phyloP scores from a whole-genome alignment of 192 early-diverging fungal genomes.

The Spinellus fusiger region DNA sequence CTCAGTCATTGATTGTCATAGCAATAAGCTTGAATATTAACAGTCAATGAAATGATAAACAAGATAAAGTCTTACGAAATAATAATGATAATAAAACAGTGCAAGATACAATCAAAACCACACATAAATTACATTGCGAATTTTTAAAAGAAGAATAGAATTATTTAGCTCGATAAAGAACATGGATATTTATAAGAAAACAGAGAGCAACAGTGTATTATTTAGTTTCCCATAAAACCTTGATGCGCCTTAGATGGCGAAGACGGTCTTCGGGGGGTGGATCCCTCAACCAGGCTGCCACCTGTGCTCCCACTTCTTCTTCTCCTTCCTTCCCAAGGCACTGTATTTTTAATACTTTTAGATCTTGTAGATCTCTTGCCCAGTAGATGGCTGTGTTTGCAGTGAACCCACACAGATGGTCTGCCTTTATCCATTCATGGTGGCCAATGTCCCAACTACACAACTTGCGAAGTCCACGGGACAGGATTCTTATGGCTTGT shows the following conservation, averaged over 20 bases:
- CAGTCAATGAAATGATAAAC: too few species aligned
- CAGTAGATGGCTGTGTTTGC: background rate
- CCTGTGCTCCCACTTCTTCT: background rate
- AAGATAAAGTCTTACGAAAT: too few species aligned
- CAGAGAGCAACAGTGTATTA: too few species aligned
- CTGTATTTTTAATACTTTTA: background rate
- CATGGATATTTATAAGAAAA: too few species aligned
- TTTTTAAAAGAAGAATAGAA: too few species aligned
- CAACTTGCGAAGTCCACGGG: slow-evolving; percentile 8
- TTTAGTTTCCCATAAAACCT: background rate
- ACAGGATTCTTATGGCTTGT: slow-evolving; percentile 6
- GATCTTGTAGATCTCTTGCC: background rate
- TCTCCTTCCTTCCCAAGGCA: background rate
- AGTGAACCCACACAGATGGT: slow-evolving; percentile 2
- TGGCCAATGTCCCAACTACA: slow-evolving; percentile 20
- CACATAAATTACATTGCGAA: too few species aligned
- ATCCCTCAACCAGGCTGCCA: background rate
- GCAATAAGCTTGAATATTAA: too few species aligned
- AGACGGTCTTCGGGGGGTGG: background rate
- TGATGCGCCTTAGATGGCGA: background rate
- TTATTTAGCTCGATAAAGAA: too few species aligned
- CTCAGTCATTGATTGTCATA: too few species aligned
- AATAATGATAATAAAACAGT: too few species aligned
- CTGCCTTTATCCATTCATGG: slow-evolving; percentile 17
- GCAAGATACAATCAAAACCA: too few species aligned